phyloP scores from a whole-genome alignment of 768 basidiomycete genomes.

The Auricularia sp. region DNA sequence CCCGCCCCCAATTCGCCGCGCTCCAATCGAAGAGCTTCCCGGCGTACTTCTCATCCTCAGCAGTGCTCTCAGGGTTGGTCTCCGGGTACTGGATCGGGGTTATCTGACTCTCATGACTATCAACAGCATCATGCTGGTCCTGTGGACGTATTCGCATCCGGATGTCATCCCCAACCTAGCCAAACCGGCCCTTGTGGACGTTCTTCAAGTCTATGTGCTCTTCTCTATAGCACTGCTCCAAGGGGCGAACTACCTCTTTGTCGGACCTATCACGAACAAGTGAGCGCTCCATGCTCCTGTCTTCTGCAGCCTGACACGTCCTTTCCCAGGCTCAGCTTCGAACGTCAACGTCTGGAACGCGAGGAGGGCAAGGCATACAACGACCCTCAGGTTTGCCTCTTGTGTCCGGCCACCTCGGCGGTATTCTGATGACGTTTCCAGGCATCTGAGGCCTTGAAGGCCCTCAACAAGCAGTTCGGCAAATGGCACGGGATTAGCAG shows the following conservation, averaged over 20 bases:
- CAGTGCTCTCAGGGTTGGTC: conserved; percentile 34
- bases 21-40: conserved; percentile 72
- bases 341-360: conserved; percentile 64
- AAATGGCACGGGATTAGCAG: conserved; percentile 61
- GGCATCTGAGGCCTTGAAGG: conserved; percentile 63
- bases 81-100: not conserved
- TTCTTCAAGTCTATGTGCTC: conserved; percentile 55
- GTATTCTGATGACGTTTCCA: conserved; percentile 16
- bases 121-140: conserved; percentile 33
- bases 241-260: conserved; percentile 51
- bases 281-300: conserved; percentile 21
- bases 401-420: not conserved
- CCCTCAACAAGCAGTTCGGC: conserved; percentile 56
- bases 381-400: conserved; percentile 47
- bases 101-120: not conserved
- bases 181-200: conserved; percentile 45
- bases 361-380: conserved; percentile 59
- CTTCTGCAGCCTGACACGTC: not conserved
- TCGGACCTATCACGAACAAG: conserved; percentile 68
- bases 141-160: conserved; percentile 52
- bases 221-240: conserved; percentile 38
- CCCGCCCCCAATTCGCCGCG: conserved; percentile 61
- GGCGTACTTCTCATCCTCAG: conserved; percentile 57
- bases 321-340: conserved; percentile 55
- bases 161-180: conserved; percentile 39